phyloP scores from a whole-genome alignment of 2,329 filamentous ascomycete species.

The Trichoderma semiorbis region DNA sequence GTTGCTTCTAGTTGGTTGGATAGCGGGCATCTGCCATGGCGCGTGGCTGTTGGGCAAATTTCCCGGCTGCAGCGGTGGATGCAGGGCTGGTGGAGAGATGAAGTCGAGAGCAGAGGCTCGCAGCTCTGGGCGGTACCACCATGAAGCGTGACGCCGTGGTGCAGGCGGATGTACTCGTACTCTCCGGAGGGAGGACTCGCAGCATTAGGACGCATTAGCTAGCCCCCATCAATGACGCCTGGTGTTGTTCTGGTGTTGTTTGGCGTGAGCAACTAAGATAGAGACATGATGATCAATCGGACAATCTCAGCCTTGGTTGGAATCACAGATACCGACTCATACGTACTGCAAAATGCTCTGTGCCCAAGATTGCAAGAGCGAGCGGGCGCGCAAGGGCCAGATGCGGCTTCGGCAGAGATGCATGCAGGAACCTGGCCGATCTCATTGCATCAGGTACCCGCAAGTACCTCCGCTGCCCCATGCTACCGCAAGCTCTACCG shows the following conservation, averaged over 20 bases:
- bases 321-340: not conserved
- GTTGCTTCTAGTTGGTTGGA: not conserved
- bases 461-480: not conserved
- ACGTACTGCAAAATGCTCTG: not conserved
- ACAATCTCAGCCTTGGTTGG: not conserved
- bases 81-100: conserved; percentile 18
- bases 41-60: conserved; percentile 23
- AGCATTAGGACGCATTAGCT: not conserved
- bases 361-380: not conserved
- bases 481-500: conserved; percentile 10
- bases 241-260: not conserved
- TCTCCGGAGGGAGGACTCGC: not conserved
- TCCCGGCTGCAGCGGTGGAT: conserved; percentile 22
- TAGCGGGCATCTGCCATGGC: conserved; percentile 15
- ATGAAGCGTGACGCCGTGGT: not conserved
- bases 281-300: not conserved
- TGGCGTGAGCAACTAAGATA: not conserved
- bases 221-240: not conserved
- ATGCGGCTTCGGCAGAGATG: conserved; percentile 17
- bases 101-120: not conserved
- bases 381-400: conserved; percentile 4
- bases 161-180: not conserved
- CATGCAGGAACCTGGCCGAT: conserved; percentile 19
- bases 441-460: conserved; percentile 8
- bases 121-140: not conserved